phyloP scores from a whole-genome alignment of 495 filamentous ascomycete genomes.

The Ramalina peruviana region DNA sequence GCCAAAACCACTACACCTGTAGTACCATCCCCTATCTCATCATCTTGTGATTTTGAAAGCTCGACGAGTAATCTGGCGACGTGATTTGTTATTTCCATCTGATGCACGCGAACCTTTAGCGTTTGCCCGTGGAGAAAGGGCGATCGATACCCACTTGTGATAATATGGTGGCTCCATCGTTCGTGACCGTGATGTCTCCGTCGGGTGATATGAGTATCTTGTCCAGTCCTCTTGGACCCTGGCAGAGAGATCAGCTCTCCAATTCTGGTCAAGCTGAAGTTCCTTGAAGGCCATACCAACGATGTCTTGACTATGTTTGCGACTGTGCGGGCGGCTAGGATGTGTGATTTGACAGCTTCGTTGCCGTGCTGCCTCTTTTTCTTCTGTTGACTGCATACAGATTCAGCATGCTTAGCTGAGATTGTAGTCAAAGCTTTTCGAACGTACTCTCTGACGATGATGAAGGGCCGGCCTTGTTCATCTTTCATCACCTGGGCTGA shows the following conservation, averaged over 20 bases:
- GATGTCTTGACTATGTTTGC: conserved; percentile 96
- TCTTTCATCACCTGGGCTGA: conserved; percentile 68
- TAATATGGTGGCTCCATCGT: conserved; percentile 95
- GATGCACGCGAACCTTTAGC: conserved; percentile 13
- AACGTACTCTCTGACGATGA: conserved; percentile 93
- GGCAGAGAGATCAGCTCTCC: conserved; percentile 13
- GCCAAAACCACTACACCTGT: conserved; percentile 96
- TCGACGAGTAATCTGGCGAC: conserved; percentile 94
- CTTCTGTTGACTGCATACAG: conserved; percentile 64
- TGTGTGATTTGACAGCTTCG: conserved; percentile 95
- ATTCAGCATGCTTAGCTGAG: conserved; percentile 8
- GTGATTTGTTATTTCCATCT: conserved; percentile 99
- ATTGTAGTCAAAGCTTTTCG: conserved; percentile 3
- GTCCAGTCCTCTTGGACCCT: conserved; percentile 91
- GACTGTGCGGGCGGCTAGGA: conserved; percentile 88
- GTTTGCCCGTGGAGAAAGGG: background rate
- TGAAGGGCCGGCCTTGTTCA: conserved; percentile 93
- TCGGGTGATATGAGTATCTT: conserved; percentile 99
- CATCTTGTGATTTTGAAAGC: conserved; percentile 97
- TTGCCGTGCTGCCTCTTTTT: conserved; percentile 95
- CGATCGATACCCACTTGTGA: conserved; percentile 38
- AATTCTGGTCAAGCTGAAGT: background rate
- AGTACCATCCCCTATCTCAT: conserved; percentile 97
- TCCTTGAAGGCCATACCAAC: conserved; percentile 34
- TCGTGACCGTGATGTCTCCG: conserved; percentile 98